phyloP scores from a whole-genome alignment of 768 basidiomycete genomes.

The Boletellus ananiceps region DNA sequence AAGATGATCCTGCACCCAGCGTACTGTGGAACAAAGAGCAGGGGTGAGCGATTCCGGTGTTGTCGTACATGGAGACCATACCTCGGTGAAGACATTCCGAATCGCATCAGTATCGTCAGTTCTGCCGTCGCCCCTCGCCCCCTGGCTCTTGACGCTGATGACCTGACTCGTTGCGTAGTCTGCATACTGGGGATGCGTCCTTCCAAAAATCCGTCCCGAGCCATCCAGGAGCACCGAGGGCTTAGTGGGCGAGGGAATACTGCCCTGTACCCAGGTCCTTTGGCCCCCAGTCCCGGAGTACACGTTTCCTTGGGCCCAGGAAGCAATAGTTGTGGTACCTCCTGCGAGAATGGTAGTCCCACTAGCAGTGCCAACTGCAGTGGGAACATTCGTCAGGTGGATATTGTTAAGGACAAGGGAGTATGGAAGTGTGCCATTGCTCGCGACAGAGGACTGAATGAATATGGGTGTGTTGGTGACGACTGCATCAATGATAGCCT shows the following conservation, averaged over 20 bases:
- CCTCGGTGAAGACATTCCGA: conserved; percentile 53
- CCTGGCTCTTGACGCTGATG: conserved; percentile 64
- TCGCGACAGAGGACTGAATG: conserved; percentile 34
- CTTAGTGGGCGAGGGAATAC: conserved; percentile 45
- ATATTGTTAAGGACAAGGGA: conserved; percentile 37
- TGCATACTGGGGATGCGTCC: conserved; percentile 62
- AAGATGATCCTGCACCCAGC: conserved; percentile 75
- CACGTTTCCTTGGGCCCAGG: conserved; percentile 75
- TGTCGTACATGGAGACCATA: conserved; percentile 8
- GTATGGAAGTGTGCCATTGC: conserved; percentile 28
- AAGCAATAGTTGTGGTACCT: conserved; percentile 36
- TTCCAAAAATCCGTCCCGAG: conserved; percentile 57
- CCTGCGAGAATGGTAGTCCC: conserved; percentile 34
- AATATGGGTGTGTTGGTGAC: conserved; percentile 43
- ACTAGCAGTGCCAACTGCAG: conserved; percentile 30
- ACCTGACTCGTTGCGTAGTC: conserved; percentile 56
- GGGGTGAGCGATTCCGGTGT: not conserved
- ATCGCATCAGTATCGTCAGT: conserved; percentile 74
- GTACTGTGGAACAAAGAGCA: conserved; percentile 37
- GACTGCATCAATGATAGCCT: conserved; percentile 42
- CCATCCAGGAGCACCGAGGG: conserved; percentile 51
- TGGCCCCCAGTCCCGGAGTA: conserved; percentile 49
- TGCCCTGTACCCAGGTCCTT: conserved; percentile 47
- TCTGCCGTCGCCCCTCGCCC: conserved; percentile 68
- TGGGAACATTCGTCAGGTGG: conserved; percentile 30